Base-by-base conservation (phyloP, 192 early-diverging fungal genomes). In the Gaertneriomyces semiglobifer region DNA sequence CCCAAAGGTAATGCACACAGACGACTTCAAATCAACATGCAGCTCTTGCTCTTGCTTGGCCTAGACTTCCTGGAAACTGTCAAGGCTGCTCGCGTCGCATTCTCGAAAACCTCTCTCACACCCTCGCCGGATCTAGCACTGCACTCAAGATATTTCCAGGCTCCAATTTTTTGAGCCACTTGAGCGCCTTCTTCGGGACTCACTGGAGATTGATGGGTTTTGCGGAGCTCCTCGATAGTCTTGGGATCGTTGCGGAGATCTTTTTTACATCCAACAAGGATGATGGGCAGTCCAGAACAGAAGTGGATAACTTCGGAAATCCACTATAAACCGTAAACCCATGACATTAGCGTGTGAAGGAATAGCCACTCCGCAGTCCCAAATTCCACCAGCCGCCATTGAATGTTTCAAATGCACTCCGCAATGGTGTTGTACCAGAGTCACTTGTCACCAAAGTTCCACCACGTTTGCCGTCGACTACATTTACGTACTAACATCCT, bases 81-180 rank as follows among this genome's bases (percentile, higher is more conserved):
- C 48, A 94, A 74, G n/a, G 93, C 87, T 10, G 90, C 92, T 42
- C 92, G 85, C 8, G 94, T 91, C 4, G 92, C 92, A 47, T 85
- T 74, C 74, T 90, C 89, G 79, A 95, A 95, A 10, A 93, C 89
- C 63, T 93, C 90, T 58, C 78, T 76, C 42, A 98, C 92, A 71
- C 93, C 93, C 53, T 90, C 80, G 56, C 86, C 88, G 62, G 82
- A 85, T 78, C 88, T 89, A 60, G 95, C 93, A 58, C 90, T 92
- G 76, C 93, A 96, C 80, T 98, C 94, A 51, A 98, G 75, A 77
- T 94, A 96, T 69, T 88, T 88, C 75, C 81, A 79, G 18, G 95
- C 95, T 50, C 81, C 79, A 75, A 98, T 94, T 71, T 86, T 84
- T 42, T 88, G 80, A n/a, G 94, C 93, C 56, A 92, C 86, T 16